phyloP scores from a whole-genome alignment of 305 asterid genomes.

The Fraxinus dipetala region DNA sequence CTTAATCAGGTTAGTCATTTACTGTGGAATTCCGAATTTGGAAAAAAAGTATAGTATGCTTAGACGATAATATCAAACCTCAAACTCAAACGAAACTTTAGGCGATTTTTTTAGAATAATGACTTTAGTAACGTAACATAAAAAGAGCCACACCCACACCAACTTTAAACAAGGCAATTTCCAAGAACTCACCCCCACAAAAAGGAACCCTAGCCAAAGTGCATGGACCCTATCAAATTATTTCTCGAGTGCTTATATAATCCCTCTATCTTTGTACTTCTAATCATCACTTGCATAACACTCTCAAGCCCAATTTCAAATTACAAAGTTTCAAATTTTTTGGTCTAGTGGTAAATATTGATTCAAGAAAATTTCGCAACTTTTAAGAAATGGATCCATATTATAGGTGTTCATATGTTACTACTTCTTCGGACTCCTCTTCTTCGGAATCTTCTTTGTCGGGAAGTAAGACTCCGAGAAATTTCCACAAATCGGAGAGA shows the following conservation, averaged over 20 bases:
- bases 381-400: constrained; percentile 36
- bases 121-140: not conserved
- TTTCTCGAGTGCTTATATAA: constrained; percentile 20
- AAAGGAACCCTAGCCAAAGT: constrained; percentile 17
- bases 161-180: constrained; percentile 54
- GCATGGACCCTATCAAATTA: constrained; percentile 10
- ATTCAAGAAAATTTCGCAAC: not conserved
- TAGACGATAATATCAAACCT: no score
- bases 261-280: constrained; percentile 22
- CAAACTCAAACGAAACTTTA: no score
- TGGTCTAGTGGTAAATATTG: not conserved
- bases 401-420: constrained; percentile 44
- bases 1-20: no score
- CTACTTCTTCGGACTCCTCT: constrained; percentile 50
- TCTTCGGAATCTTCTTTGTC: constrained; percentile 30
- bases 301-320: not conserved
- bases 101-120: no score
- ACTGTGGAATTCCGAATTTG: no score
- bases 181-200: constrained; percentile 50
- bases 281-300: constrained; percentile 12
- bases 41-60: no score
- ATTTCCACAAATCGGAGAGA: constrained; percentile 32
- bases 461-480: constrained; percentile 2
- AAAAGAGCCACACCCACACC: constrained; percentile 32
- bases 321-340: not conserved